phyloP scores from a whole-genome alignment of 2,329 filamentous ascomycete species.

The Epicoccum sorghinum region DNA sequence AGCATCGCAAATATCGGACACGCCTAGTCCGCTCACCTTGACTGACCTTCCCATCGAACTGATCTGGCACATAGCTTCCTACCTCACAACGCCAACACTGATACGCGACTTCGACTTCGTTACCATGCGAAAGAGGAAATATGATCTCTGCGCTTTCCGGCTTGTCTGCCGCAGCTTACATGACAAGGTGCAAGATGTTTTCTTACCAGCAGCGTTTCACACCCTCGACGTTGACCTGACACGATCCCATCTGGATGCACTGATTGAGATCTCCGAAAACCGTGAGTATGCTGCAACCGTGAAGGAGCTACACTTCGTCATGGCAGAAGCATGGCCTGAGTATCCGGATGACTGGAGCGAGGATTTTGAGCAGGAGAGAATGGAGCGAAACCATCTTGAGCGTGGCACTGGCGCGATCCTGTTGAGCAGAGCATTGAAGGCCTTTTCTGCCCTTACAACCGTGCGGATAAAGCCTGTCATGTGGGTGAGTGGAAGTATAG shows the following conservation, averaged over 20 bases:
- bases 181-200: not conserved
- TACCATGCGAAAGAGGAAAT: not conserved
- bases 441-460: not conserved
- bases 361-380: not conserved
- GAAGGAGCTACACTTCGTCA: not conserved
- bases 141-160: not conserved
- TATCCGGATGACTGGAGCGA: not conserved
- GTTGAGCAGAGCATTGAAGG: not conserved
- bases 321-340: not conserved
- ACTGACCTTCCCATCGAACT: not conserved
- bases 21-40: not conserved
- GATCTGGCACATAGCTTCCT: constrained; percentile 1
- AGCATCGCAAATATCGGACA: not conserved
- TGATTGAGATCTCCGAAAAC: not conserved
- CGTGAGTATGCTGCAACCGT: not conserved
- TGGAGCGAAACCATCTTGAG: not conserved
- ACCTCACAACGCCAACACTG: not conserved
- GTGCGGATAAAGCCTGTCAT: not conserved
- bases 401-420: not conserved
- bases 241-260: not conserved
- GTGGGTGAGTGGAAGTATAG: not conserved
- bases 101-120: not conserved
- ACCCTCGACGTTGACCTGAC: not conserved
- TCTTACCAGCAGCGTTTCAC: not conserved
- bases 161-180: not conserved